Conservation (phyloP, 768 basidiomycete genomes). For the Amanita fuliginea region DNA sequence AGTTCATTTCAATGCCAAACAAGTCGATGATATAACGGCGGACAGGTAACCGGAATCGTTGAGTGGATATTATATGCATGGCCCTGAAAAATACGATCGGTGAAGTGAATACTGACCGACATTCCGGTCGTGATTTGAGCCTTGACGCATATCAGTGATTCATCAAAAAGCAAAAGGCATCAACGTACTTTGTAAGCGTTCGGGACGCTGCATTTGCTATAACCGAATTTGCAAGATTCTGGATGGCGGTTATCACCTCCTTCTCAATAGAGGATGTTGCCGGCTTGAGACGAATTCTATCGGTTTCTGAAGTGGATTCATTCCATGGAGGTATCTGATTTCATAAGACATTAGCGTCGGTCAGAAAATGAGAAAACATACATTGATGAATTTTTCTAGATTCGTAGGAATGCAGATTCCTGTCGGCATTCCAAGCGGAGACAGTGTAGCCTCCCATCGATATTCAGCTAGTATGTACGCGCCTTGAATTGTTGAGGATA, state of each 20-base stretch:
- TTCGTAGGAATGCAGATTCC: conserved; percentile 89
- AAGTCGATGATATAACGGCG: conserved; percentile 88
- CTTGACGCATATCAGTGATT: conserved; percentile 22
- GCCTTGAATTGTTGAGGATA: conserved; percentile 86
- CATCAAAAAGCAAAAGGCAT: not conserved
- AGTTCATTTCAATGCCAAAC: conserved; percentile 75
- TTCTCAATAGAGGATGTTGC: conserved; percentile 62
- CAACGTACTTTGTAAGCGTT: conserved; percentile 65
- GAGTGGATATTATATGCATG: conserved; percentile 78
- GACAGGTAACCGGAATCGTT: conserved; percentile 86
- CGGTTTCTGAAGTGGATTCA: conserved; percentile 24
- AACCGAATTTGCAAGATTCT: conserved; percentile 91
- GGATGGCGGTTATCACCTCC: conserved; percentile 81
- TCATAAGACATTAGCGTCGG: not conserved
- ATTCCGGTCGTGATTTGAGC: conserved; percentile 71
- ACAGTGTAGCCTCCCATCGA: conserved; percentile 85
- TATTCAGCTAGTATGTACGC: conserved; percentile 90
- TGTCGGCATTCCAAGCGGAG: conserved; percentile 77
- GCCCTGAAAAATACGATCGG: conserved; percentile 75
- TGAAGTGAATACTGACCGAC: conserved; percentile 65
- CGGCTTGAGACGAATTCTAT: conserved; percentile 43
- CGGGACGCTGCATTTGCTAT: conserved; percentile 92
- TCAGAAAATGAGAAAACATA: conserved; percentile 24
- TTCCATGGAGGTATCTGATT: conserved; percentile 67
- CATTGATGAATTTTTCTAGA: conserved; percentile 68